Conservation (phyloP, 2,329 filamentous ascomycete genomes). For the Paecilomyces dactylethromorphus region DNA sequence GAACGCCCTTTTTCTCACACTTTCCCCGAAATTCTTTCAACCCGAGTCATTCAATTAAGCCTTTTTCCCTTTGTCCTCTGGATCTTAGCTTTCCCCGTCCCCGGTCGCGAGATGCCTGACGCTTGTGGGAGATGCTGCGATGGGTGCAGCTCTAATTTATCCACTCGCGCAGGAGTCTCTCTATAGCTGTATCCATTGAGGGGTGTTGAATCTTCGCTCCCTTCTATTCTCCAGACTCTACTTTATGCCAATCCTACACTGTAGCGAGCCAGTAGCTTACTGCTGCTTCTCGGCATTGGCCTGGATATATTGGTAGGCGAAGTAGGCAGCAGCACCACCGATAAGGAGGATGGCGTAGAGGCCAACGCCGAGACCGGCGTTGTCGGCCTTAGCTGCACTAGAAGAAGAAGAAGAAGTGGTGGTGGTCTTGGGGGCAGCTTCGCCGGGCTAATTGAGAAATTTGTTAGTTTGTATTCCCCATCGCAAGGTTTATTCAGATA, state of each 20-base stretch:
- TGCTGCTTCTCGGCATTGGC: slow-evolving; percentile 13
- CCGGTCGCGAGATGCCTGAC: neutral
- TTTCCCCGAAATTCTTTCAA: neutral
- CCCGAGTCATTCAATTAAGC: neutral
- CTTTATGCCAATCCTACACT: neutral
- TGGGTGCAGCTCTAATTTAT: neutral
- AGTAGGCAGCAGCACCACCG: slow-evolving; percentile 70
- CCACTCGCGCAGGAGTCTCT: neutral
- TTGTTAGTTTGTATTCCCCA: neutral
- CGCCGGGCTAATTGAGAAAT: slow-evolving; percentile 51
- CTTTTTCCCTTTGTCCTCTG: neutral
- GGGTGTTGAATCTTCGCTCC: neutral
- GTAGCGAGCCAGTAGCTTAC: slow-evolving; percentile 1
- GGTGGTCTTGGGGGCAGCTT: slow-evolving; percentile 63
- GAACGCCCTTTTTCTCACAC: neutral
- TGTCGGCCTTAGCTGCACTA: slow-evolving; percentile 17
- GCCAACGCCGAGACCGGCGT: slow-evolving; percentile 59
- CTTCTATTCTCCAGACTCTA: neutral
- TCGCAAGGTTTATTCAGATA: neutral
- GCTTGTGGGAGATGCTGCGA: neutral
- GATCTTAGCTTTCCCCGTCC: neutral
- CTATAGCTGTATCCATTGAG: neutral
- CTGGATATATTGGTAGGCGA: slow-evolving; percentile 80
- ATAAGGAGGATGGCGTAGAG: slow-evolving; percentile 76
- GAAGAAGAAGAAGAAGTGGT: slow-evolving; percentile 44